Percentiles rank a stretch among this genome's conserved stretches.
Conservation (phyloP, 371 early-diverging fungal species). For the Basidiobolus heterosporus region DNA sequence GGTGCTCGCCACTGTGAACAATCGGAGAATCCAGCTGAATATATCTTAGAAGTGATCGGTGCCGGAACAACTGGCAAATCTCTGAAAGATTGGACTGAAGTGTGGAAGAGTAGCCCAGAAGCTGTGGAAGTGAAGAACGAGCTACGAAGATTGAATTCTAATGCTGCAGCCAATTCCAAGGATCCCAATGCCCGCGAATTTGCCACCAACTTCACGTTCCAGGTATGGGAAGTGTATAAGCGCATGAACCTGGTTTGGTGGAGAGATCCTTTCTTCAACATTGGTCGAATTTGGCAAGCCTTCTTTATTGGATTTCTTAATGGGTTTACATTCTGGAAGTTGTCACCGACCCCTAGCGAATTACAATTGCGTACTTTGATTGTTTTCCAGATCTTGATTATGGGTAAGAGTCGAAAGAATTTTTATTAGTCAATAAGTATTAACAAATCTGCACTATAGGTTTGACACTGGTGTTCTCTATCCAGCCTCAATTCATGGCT, state of each 20-base stretch:
- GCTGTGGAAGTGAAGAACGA: conserved; percentile 8
- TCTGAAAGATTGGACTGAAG: conserved; percentile 28
- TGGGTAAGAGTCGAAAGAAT: no score
- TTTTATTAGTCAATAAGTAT: no score
- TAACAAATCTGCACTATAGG: conserved; percentile 43
- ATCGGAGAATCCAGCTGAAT: conserved; percentile 50
- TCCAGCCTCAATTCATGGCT: conserved; percentile 52
- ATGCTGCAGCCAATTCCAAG: not conserved
- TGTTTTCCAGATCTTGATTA: conserved; percentile 45
- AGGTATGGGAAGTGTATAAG: conserved; percentile 34
- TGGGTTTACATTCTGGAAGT: conserved; percentile 50
- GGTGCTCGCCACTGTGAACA: conserved; percentile 39
- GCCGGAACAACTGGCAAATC: conserved; percentile 32
- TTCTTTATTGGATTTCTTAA: conserved; percentile 37
- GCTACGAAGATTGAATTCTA: conserved; percentile 2
- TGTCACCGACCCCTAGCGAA: no score
- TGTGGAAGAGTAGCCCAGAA: conserved; percentile 28
- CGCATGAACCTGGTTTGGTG: conserved; percentile 48
- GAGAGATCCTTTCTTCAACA: conserved; percentile 46
- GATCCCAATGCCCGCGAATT: conserved; percentile 9
- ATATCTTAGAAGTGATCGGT: conserved; percentile 46
- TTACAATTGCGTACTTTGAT: conserved; percentile 24
- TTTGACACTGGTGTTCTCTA: conserved; percentile 46
- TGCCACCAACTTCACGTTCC: conserved; percentile 8
- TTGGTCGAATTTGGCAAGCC: conserved; percentile 36